Evolutionary conservation across 73 alveolate genomes (phyloP).

Genomic region (Tetrahymena malaccensis): DNA sequence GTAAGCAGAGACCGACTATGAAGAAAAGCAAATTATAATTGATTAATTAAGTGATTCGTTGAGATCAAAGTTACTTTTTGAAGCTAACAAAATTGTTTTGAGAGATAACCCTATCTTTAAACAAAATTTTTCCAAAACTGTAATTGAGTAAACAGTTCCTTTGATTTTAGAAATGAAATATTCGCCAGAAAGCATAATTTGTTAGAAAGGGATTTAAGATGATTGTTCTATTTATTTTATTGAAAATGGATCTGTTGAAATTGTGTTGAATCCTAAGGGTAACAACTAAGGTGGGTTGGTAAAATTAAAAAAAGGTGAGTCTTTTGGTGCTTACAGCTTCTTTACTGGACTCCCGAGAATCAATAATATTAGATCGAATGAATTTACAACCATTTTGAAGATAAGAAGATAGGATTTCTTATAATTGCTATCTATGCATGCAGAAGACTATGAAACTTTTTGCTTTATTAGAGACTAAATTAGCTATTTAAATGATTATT

Average conservation of each 20-base stretch:
- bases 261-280: background rate
- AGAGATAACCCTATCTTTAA: background rate
- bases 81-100: slow-evolving; percentile 6
- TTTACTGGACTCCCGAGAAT: slow-evolving; percentile 47
- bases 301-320: slow-evolving; percentile 18
- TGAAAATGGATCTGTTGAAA: slow-evolving; percentile 8
- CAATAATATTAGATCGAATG: slow-evolving; percentile 45
- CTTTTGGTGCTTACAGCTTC: slow-evolving; percentile 50
- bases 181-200: slow-evolving; percentile 22
- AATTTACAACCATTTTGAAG: slow-evolving; percentile 43
- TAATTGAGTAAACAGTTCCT: background rate
- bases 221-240: slow-evolving; percentile 19
- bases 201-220: background rate
- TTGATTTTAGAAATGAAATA: slow-evolving; percentile 15
- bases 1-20: slow-evolving; percentile 5
- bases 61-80: slow-evolving; percentile 5
- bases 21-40: slow-evolving; percentile 11
- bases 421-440: background rate
- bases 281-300: background rate
- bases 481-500: background rate
- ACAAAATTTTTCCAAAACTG: background rate
- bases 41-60: slow-evolving; percentile 2
- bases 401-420: slow-evolving; percentile 1
- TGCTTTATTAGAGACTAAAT: background rate
- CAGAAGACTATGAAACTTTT: slow-evolving; percentile 15